These are phyloP conservation scores for Aspergillus persii DNA, from an alignment of 2,329 filamentous ascomycete genomes.

Conservation along the genomic window DNA sequence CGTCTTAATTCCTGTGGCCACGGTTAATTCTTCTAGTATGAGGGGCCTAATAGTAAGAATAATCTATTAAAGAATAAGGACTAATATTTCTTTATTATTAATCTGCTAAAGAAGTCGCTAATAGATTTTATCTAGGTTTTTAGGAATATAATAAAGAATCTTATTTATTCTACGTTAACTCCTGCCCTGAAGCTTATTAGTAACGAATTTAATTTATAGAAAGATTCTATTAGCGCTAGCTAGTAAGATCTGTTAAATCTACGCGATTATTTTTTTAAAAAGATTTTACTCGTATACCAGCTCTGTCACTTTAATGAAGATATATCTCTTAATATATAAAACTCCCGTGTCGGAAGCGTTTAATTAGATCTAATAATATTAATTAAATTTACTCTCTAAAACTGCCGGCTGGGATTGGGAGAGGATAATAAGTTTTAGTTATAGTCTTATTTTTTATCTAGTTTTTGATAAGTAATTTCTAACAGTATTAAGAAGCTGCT, in stretches of 20 bases:
- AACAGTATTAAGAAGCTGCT: constrained; percentile 9
- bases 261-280: neutral
- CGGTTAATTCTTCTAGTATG: constrained; percentile 22
- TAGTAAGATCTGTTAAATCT: constrained; percentile 12
- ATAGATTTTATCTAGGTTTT: too few species aligned
- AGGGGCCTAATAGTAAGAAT: constrained; percentile 21
- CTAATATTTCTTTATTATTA: too few species aligned
- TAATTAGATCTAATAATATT: too few species aligned
- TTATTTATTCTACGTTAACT: constrained; percentile 12
- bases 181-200: constrained; percentile 11
- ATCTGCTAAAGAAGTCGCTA: too few species aligned
- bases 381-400: constrained; percentile 14
- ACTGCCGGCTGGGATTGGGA: constrained; percentile 19
- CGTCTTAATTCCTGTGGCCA: constrained; percentile 7
- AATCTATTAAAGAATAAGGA: too few species aligned
- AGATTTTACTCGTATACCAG: constrained; percentile 17
- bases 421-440: constrained; percentile 19
- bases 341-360: too few species aligned
- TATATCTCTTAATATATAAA: constrained; percentile 7
- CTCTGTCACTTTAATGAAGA: constrained; percentile 20
- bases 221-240: constrained; percentile 25
- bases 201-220: constrained; percentile 24
- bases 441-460: neutral
- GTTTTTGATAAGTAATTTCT: constrained; percentile 8
- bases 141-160: constrained; percentile 12